A percentile compares a stretch with the other conserved stretches of the same genome.
These are phyloP conservation scores for Betula pendula DNA, from an alignment of 306 rosid species.

Conservation along the genomic window DNA sequence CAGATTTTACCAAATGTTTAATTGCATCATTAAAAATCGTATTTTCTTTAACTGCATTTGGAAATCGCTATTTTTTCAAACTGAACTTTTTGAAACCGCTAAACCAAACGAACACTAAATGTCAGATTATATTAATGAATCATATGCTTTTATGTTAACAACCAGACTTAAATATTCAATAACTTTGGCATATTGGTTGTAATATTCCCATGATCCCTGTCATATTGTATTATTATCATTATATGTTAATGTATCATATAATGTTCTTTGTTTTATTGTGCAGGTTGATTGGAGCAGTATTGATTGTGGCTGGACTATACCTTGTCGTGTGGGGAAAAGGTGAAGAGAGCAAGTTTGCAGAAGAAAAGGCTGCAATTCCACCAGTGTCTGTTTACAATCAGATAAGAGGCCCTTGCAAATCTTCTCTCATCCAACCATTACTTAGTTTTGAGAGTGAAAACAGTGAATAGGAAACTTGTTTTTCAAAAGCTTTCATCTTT, in stretches of 20 bases:
- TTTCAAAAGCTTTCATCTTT: no score
- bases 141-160: background rate
- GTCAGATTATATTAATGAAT: background rate
- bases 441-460: slow-evolving; percentile 19
- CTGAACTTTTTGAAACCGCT: no score
- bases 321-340: slow-evolving; percentile 66
- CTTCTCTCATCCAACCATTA: slow-evolving; percentile 45
- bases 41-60: no score
- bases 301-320: slow-evolving; percentile 51
- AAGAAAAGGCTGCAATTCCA: slow-evolving; percentile 12
- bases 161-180: background rate
- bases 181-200: background rate
- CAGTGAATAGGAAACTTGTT: no score
- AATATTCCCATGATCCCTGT: background rate
- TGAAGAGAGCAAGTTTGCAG: slow-evolving; percentile 42
- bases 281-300: slow-evolving; percentile 56
- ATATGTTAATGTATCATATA: background rate
- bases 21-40: no score
- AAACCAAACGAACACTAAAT: background rate
- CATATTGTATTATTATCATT: background rate
- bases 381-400: slow-evolving; percentile 16
- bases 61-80: no score
- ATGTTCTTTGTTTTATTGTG: slow-evolving; percentile 28
- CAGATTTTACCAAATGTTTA: no score
- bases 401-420: slow-evolving; percentile 22